Conservation (phyloP, 345 rosid species). For the Balakata baccata region DNA sequence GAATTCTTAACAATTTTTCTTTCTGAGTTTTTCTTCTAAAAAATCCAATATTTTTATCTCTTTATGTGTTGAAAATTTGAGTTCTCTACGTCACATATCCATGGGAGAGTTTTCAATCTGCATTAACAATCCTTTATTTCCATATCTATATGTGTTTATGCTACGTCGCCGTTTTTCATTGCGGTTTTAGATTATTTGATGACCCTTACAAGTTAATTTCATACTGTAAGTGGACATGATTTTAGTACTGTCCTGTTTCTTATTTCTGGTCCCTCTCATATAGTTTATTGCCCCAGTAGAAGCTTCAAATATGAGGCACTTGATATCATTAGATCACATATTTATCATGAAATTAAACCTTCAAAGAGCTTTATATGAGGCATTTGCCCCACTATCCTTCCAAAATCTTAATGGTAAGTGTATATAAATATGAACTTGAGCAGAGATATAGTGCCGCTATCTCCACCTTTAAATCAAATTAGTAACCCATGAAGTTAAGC, state of each 20-base stretch:
- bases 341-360: too few relatives aligned
- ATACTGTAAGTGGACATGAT: too few relatives aligned
- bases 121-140: neutral
- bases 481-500: neutral
- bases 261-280: too few relatives aligned
- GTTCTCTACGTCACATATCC: slow-evolving; percentile 25
- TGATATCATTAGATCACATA: too few relatives aligned
- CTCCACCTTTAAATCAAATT: neutral
- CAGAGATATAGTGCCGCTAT: neutral
- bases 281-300: too few relatives aligned
- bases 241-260: too few relatives aligned
- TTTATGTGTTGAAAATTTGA: neutral
- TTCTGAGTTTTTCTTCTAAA: neutral
- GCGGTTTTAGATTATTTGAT: slow-evolving; percentile 92
- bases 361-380: neutral
- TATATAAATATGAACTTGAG: neutral
- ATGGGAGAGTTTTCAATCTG: slow-evolving; percentile 10
- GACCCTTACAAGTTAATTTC: too few relatives aligned
- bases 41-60: neutral
- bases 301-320: too few relatives aligned
- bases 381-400: neutral
- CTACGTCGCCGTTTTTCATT: slow-evolving; percentile 96
- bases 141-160: slow-evolving; percentile 54
- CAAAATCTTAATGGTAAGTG: neutral
- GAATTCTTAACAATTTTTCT: neutral